Base-by-base conservation (phyloP, 768 basidiomycete species). In the Calocera viscosa region DNA sequence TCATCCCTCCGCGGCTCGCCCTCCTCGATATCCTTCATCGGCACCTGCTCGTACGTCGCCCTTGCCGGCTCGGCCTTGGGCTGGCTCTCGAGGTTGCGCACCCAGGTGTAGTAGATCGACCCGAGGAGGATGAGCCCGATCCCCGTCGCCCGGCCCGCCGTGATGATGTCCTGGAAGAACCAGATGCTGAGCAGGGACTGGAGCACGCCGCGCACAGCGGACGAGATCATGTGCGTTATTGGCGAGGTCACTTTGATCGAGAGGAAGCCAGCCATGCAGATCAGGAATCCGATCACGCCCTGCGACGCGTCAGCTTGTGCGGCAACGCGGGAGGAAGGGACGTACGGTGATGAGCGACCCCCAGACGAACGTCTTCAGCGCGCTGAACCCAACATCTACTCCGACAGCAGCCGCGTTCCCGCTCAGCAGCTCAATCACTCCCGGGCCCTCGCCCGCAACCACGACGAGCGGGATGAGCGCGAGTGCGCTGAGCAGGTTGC, bases 181-280 rank as follows among this genome's bases (percentile, higher is more conserved):
- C 83, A 89, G 75, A 89, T 81, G 26, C 86, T 91, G 16, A 96
- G 80, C 49, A 94, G 74, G 2, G 92, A 91, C n/a, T 88, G 91
- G 0, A 92, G 86, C 30, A 97, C 94, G 19, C 95, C 94, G 65
- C 94, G 89, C 2, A 95, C 91, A 22, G 95, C 94, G 12, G 93
- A 93, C 2, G 92, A 94, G 30, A 96, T 80, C 94, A 97, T 98
- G 76, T 98, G 94, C 1, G 94, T 94, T 74, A 97, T 93, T 16
- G 94, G 94, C 0, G 93, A 95, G 8, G 94, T 98, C 69, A 97
- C 90, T 76, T 98, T 94, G 81, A 98, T 96, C 28, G 91, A 94
- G 33, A 98, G 81, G 68, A 94, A 79, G 69, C 90, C 91, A 11
- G 94, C 94, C 65, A 98, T 84, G 77, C 89, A 91, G 85, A 98